Evolutionary conservation across 2,329 filamentous ascomycete genomes (phyloP), one percentile per base, ranked within the genome.

Genomic region (Fusarium udum): DNA sequence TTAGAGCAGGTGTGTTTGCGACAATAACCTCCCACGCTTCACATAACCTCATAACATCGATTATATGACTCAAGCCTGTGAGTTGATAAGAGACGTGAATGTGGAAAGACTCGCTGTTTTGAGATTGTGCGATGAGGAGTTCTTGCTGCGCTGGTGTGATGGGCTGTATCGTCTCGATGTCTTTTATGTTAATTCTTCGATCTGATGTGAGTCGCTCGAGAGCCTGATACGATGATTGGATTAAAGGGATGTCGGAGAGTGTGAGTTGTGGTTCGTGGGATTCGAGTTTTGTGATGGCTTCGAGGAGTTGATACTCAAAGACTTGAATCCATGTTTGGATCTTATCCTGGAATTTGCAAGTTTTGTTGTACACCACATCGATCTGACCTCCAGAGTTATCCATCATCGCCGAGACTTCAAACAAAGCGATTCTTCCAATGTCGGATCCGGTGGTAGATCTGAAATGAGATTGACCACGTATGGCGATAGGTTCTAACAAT

Each of bases 21-120:
- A 85, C 84, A 1, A 88, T 84, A 37, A 83, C 82, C 64, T 86
- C 82, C 87, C 87, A 89, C 1, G 86, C 86, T 31, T 80, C 79
- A 70, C 86, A 88, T 10, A 89, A 81, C 15, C 82, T 82, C 1
- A 81, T 79, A 14, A 83, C 81, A 46, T 88, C 85, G 11, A 87
- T 79, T 5, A 79, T 67, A 6, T 82, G 83, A 15, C 80, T 80
- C 0, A 78, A 77, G 0, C 82, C 82, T 7, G n/a, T 37, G 13
- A 89, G 80, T 67, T 88, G 85, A 69, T 86, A 88, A n/a, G 86
- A 83, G 24, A 82, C 81, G 45, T 86, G 84, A 9, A 83, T 79
- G 37, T 85, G 82, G 58, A 85, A 87, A 4, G 80, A 81, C 2
- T 85, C 83, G 2, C 82, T 78, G 15, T 82, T 77, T 32, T 82